These are phyloP conservation scores for Leccinum boreale DNA, from an alignment of 768 basidiomycete genomes.

Conservation along the genomic window DNA sequence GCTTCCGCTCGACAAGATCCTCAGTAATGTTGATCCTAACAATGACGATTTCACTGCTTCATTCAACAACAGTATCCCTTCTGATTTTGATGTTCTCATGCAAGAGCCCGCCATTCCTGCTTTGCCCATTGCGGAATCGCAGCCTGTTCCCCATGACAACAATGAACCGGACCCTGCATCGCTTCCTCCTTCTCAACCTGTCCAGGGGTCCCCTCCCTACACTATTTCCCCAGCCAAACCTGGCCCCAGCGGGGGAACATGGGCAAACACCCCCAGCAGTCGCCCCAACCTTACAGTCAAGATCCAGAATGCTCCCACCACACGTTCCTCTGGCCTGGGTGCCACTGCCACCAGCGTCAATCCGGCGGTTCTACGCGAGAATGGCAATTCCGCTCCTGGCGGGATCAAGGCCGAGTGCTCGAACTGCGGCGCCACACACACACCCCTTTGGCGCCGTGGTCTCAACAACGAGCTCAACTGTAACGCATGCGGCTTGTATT, in stretches of 20 bases:
- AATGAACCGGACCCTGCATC: constrained; percentile 8
- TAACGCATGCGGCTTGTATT: constrained; percentile 86
- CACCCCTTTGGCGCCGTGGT: constrained; percentile 83
- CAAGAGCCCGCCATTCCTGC: constrained; percentile 22
- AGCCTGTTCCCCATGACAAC: constrained; percentile 1
- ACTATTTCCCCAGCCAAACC: constrained; percentile 60
- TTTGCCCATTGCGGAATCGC: constrained; percentile 12
- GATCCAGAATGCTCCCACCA: constrained; percentile 25
- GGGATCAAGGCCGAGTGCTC: too few species aligned
- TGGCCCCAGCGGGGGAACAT: constrained; percentile 50
- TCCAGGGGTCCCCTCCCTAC: constrained; percentile 43
- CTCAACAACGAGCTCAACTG: constrained; percentile 88
- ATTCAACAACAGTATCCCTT: constrained; percentile 6
- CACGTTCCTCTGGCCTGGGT: constrained; percentile 57
- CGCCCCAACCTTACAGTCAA: constrained; percentile 41
- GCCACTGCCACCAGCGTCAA: constrained; percentile 47
- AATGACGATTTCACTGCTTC: constrained; percentile 14
- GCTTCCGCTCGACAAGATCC: constrained; percentile 77
- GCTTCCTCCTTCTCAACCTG: constrained; percentile 33
- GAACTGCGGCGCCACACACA: constrained; percentile 79
- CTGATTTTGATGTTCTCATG: constrained; percentile 27
- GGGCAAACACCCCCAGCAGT: constrained; percentile 41
- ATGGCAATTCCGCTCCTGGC: too few species aligned
- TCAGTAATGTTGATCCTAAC: constrained; percentile 34
- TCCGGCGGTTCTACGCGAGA: too few species aligned